A percentile compares a stretch with the other conserved stretches of the same genome.
phyloP scores from a whole-genome alignment of 2,329 filamentous ascomycete genomes.

The Aureobasidium sp. region DNA sequence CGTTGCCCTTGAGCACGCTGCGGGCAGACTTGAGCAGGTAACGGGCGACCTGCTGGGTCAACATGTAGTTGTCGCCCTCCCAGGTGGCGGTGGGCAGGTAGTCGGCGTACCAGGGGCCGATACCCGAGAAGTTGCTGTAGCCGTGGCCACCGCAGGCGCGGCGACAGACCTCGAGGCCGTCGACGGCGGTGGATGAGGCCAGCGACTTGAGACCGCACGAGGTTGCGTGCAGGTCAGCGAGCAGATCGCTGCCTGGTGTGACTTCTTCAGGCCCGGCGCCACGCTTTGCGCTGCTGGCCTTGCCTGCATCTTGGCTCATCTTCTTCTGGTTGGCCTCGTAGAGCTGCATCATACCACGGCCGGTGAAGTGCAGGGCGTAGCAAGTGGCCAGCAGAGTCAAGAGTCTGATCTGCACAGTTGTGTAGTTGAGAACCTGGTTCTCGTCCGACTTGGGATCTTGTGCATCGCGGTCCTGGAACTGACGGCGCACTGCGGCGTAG shows the following conservation, averaged over 20 bases:
- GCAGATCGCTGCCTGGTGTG: constrained; percentile 56
- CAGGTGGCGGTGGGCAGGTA: constrained; percentile 66
- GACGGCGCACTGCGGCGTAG: constrained; percentile 66
- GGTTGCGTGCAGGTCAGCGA: constrained; percentile 69
- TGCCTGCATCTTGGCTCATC: constrained; percentile 46
- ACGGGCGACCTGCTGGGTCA: constrained; percentile 70
- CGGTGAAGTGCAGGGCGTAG: constrained; percentile 74
- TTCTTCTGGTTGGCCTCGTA: constrained; percentile 66
- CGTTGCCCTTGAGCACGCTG: constrained; percentile 58
- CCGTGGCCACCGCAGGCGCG: constrained; percentile 72
- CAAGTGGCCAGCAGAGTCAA: constrained; percentile 66
- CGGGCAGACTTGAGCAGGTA: constrained; percentile 72
- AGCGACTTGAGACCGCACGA: constrained; percentile 71
- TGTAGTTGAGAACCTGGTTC: constrained; percentile 73
- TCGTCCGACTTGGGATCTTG: constrained; percentile 54
- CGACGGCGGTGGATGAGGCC: constrained; percentile 63
- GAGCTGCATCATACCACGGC: constrained; percentile 65
- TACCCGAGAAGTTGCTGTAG: constrained; percentile 68
- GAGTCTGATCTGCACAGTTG: constrained; percentile 70
- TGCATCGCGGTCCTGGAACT: constrained; percentile 70
- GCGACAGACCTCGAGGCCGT: constrained; percentile 68
- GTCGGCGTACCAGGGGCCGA: constrained; percentile 67
- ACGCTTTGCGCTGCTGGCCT: constrained; percentile 40
- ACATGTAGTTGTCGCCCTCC: constrained; percentile 79
- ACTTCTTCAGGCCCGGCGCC: constrained; percentile 63